Conservation (phyloP, 2,329 filamentous ascomycete species). For the Colletotrichum sublineola region DNA sequence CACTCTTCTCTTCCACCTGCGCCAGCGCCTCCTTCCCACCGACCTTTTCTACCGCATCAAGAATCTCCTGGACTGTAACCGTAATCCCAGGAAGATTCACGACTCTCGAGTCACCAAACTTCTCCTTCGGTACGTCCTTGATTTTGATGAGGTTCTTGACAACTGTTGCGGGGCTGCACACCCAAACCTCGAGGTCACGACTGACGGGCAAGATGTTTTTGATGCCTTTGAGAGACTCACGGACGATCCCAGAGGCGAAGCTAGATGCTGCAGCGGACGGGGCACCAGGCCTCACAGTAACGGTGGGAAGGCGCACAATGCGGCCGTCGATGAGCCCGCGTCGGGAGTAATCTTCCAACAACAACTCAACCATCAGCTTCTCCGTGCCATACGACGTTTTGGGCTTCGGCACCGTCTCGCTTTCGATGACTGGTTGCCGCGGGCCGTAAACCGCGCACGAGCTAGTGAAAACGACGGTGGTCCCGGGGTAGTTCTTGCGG, state of each 20-base stretch:
- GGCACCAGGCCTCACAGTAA: slow-evolving; percentile 71
- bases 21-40: slow-evolving; percentile 60
- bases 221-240: slow-evolving; percentile 68
- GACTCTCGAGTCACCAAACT: slow-evolving; percentile 56
- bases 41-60: slow-evolving; percentile 63
- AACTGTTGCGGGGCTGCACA: slow-evolving; percentile 61
- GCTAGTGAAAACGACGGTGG: slow-evolving; percentile 70
- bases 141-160: slow-evolving; percentile 60
- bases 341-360: slow-evolving; percentile 66
- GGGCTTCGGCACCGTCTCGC: slow-evolving; percentile 63
- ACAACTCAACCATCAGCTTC: slow-evolving; percentile 72
- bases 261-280: slow-evolving; percentile 72
- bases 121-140: slow-evolving; percentile 56
- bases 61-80: slow-evolving; percentile 66
- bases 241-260: slow-evolving; percentile 73
- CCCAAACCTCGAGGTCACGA: slow-evolving; percentile 60
- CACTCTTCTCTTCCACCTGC: slow-evolving; percentile 62
- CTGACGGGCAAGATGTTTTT: slow-evolving; percentile 59
- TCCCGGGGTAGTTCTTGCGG: slow-evolving; percentile 59
- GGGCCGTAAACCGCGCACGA: slow-evolving; percentile 73
- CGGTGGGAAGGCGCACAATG: slow-evolving; percentile 70
- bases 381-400: slow-evolving; percentile 71
- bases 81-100: slow-evolving; percentile 67
- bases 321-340: slow-evolving; percentile 69
- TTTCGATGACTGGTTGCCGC: slow-evolving; percentile 51